phyloP scores from a whole-genome alignment of 345 rosid species.

The Ailanthus altissimus region DNA sequence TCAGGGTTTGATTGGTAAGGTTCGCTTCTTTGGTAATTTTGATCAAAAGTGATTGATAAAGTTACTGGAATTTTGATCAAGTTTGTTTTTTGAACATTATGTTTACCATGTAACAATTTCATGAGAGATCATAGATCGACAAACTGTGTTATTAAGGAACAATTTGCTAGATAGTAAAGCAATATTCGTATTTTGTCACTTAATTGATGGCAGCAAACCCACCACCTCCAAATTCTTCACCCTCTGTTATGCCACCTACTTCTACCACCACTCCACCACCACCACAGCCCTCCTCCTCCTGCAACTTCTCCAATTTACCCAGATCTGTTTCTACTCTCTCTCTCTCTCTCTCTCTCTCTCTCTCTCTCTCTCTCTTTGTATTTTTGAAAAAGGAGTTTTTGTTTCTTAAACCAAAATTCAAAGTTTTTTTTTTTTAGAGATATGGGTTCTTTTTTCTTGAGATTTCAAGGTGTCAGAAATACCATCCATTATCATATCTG shows the following conservation, averaged over 20 bases:
- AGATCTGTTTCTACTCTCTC: no score
- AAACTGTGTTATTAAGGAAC: slow-evolving; percentile 22
- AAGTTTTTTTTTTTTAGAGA: slow-evolving; percentile 40
- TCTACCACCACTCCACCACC: slow-evolving; percentile 35
- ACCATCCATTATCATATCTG: slow-evolving; percentile 43
- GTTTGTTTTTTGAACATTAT: slow-evolving; percentile 2
- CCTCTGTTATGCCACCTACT: slow-evolving; percentile 50
- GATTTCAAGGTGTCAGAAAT: slow-evolving; percentile 39
- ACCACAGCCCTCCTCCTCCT: slow-evolving; percentile 28
- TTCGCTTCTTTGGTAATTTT: slow-evolving; percentile 41
- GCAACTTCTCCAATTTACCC: slow-evolving; percentile 24
- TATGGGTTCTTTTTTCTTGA: slow-evolving; percentile 35
- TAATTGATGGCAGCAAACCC: slow-evolving; percentile 59
- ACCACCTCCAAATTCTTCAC: slow-evolving; percentile 55
- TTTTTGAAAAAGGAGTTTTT: neutral
- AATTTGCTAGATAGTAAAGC: slow-evolving; percentile 1
- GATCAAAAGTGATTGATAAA: no score
- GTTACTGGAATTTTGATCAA: slow-evolving; percentile 12
- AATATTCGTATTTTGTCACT: slow-evolving; percentile 15
- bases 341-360: no score
- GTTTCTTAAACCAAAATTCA: neutral
- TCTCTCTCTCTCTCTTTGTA: no score
- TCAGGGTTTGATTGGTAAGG: slow-evolving; percentile 42
- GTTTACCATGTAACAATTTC: neutral
- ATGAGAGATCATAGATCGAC: neutral